Evolutionary conservation across 352 stramenopile genomes (phyloP).

Genomic region (Lagenidium giganteum): DNA sequence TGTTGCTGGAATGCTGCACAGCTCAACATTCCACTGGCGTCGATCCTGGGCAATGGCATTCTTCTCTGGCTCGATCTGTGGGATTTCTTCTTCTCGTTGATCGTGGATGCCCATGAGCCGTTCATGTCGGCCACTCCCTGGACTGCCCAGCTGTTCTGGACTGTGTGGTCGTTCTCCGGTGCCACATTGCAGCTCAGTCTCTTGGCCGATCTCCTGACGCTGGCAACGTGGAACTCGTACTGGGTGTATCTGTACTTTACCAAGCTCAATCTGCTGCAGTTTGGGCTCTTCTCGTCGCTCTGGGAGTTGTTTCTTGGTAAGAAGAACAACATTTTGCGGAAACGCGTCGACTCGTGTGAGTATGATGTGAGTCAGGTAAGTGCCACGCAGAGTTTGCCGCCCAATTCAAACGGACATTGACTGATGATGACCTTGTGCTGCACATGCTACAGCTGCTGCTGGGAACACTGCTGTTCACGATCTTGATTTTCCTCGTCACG

Average conservation of each 20-base stretch:
- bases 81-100: constrained; percentile 45
- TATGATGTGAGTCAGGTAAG: constrained; percentile 89
- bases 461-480: constrained; percentile 91
- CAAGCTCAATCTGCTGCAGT: constrained; percentile 80
- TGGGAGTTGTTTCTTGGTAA: constrained; percentile 93
- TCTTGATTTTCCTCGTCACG: constrained; percentile 91
- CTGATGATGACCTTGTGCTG: too few species aligned
- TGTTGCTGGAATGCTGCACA: constrained; percentile 6
- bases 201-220: constrained; percentile 61
- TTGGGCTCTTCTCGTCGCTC: constrained; percentile 74
- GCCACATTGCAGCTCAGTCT: constrained; percentile 70
- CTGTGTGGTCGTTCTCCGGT: constrained; percentile 30
- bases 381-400: neutral
- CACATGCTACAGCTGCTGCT: constrained; percentile 72
- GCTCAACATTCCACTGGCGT: constrained; percentile 87
- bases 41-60: constrained; percentile 82
- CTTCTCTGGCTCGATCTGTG: constrained; percentile 75
- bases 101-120: too few species aligned
- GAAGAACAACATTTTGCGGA: constrained; percentile 91
- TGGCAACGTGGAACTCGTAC: constrained; percentile 83
- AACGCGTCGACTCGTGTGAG: constrained; percentile 91
- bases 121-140: neutral
- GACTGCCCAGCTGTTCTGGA: too few species aligned
- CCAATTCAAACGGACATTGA: too few species aligned
- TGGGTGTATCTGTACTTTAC: constrained; percentile 86